A percentile compares a stretch with the other conserved stretches of the same genome.
Conservation (phyloP, 1,139 yeast genomes). For the Yamadazyma oceani region DNA sequence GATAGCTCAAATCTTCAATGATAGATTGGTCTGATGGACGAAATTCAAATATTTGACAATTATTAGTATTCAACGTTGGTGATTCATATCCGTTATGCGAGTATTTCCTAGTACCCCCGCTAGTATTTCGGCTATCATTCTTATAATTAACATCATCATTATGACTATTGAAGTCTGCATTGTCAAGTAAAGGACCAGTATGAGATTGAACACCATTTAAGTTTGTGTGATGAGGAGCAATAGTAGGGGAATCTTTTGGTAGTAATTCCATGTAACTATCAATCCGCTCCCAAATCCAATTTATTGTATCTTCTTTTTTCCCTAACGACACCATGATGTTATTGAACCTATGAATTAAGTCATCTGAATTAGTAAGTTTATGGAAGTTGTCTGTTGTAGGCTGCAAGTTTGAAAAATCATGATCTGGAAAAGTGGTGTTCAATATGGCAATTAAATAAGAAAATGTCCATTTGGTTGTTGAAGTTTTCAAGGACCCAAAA, state of each 20-base stretch:
- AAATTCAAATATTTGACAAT: constrained; percentile 75
- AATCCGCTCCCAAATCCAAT: constrained; percentile 87
- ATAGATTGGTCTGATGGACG: constrained; percentile 79
- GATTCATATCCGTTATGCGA: constrained; percentile 7
- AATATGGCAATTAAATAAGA: constrained; percentile 88
- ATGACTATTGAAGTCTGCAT: constrained; percentile 9
- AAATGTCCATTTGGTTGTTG: constrained; percentile 83
- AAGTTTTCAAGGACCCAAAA: constrained; percentile 86
- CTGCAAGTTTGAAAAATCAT: constrained; percentile 83
- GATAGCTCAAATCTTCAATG: constrained; percentile 63
- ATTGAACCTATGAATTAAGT: constrained; percentile 72
- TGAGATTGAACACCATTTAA: neutral
- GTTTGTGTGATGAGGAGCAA: constrained; percentile 4
- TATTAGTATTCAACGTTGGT: constrained; percentile 29
- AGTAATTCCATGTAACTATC: constrained; percentile 79
- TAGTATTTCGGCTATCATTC: constrained; percentile 23
- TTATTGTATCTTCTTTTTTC: constrained; percentile 47
- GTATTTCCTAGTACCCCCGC: constrained; percentile 9
- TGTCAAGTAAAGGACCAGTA: neutral
- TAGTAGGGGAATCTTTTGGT: constrained; percentile 20
- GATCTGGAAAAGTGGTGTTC: constrained; percentile 93
- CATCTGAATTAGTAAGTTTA: constrained; percentile 45
- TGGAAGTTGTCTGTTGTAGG: constrained; percentile 75
- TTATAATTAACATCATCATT: constrained; percentile 22
- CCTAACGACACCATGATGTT: constrained; percentile 81